These are phyloP conservation scores for Tardiomyces blankii DNA, from an alignment of 1,139 yeast genomes.

Conservation along the genomic window DNA sequence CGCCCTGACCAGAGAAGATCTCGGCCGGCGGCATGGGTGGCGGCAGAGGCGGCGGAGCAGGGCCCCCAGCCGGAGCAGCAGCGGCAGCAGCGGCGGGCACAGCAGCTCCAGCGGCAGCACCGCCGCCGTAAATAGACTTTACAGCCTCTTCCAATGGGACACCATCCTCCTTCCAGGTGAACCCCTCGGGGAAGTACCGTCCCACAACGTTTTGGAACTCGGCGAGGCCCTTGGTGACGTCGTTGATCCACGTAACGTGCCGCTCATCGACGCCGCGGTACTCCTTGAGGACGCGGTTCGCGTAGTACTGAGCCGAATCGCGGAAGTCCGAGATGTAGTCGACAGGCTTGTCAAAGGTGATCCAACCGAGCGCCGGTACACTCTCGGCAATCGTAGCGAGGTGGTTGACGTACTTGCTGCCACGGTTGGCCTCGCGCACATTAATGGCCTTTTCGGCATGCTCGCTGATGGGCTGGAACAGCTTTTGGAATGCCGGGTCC, in stretches of 20 bases:
- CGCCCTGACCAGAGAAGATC: slow-evolving; percentile 35
- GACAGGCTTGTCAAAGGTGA: slow-evolving; percentile 59
- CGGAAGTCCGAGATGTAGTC: slow-evolving; percentile 71
- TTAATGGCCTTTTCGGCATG: slow-evolving; percentile 46
- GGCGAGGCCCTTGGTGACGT: slow-evolving; percentile 51
- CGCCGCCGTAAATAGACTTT: slow-evolving; percentile 19
- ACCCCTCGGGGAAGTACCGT: slow-evolving; percentile 71
- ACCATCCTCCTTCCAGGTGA: slow-evolving; percentile 58
- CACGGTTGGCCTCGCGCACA: slow-evolving; percentile 63
- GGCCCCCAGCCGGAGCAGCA: slow-evolving; percentile 16
- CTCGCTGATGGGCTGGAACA: slow-evolving; percentile 60
- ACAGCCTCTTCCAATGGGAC: slow-evolving; percentile 36
- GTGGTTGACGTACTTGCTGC: slow-evolving; percentile 53
- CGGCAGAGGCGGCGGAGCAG: slow-evolving; percentile 30
- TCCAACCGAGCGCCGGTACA: slow-evolving; percentile 86
- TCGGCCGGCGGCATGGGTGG: slow-evolving; percentile 60
- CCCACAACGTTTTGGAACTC: slow-evolving; percentile 63
- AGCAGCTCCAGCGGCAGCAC: slow-evolving; percentile 17
- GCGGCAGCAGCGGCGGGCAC: slow-evolving; percentile 23
- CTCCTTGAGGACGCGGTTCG: slow-evolving; percentile 81
- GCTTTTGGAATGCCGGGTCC: slow-evolving; percentile 38
- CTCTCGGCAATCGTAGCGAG: slow-evolving; percentile 84
- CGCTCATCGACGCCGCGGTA: slow-evolving; percentile 55
- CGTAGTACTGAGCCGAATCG: slow-evolving; percentile 91
- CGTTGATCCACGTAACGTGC: slow-evolving; percentile 66